Percentiles rank a stretch among this genome's conserved stretches.
Evolutionary conservation across 805 yeast genomes (phyloP).

Genomic region (Diddensiella transvaalensis): DNA sequence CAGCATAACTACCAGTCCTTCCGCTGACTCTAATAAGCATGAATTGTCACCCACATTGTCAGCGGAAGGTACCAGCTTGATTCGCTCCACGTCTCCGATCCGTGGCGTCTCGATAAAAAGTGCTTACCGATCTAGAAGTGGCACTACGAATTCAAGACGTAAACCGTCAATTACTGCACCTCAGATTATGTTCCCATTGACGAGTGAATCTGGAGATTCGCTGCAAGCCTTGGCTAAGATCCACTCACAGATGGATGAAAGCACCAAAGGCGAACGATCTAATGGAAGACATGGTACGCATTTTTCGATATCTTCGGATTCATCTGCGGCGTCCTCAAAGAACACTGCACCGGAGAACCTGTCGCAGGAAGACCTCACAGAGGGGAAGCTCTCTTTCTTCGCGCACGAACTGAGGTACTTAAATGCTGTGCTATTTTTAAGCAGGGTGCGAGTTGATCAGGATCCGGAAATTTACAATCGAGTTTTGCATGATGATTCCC

Average conservation of each 20-base stretch:
- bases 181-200: not conserved
- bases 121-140: not conserved
- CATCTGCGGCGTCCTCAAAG: not conserved
- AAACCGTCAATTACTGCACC: conserved; percentile 3
- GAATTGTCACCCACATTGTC: not conserved
- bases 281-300: not conserved
- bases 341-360: not conserved
- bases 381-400: conserved; percentile 5
- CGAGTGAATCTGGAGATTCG: not conserved
- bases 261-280: not conserved
- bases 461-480: conserved; percentile 9
- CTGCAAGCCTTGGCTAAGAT: no score
- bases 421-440: conserved; percentile 17
- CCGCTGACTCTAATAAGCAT: not conserved
- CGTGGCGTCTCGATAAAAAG: not conserved
- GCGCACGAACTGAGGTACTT: conserved; percentile 18
- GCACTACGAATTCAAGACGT: not conserved
- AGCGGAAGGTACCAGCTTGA: not conserved
- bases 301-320: not conserved
- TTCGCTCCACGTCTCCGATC: not conserved
- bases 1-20: not conserved
- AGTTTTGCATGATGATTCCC: conserved; percentile 11
- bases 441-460: conserved; percentile 11
- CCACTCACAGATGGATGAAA: not conserved
- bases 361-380: conserved; percentile 1